Conservation (phyloP, 257 asterid genomes). For the Capsicum chinense region DNA sequence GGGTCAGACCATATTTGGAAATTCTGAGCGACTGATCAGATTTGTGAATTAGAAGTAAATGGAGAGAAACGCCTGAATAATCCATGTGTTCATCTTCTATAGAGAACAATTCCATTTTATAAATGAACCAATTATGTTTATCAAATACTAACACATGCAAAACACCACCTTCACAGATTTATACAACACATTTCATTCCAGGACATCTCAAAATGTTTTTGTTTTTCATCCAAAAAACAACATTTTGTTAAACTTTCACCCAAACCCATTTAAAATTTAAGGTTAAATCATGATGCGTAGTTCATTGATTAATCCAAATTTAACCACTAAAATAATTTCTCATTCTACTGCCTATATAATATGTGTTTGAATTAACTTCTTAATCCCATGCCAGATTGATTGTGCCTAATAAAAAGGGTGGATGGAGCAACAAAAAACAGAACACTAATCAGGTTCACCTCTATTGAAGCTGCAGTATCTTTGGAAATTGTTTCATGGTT, state of each 20-base stretch:
- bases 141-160: not conserved
- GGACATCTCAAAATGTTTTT: not conserved
- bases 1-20: not conserved
- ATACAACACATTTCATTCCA: not conserved
- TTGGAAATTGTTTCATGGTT: conserved; percentile 46
- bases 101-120: not conserved
- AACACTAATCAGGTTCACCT: conserved; percentile 48
- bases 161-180: conserved; percentile 17
- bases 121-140: not conserved
- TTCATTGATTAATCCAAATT: not conserved
- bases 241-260: not conserved
- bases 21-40: conserved; percentile 18
- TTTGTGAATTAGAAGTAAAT: conserved; percentile 1
- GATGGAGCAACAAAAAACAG: not conserved
- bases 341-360: conserved; percentile 1
- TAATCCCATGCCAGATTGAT: not conserved
- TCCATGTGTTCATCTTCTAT: not conserved
- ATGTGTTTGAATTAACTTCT: not conserved
- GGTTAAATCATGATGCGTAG: not conserved
- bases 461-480: conserved; percentile 61
- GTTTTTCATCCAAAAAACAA: conserved; percentile 11
- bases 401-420: not conserved
- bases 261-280: not conserved
- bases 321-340: not conserved
- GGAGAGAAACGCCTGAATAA: not conserved